Evolutionary conservation across 2,329 filamentous ascomycete genomes (phyloP).

Genomic region (Cladobotryum protrusum): DNA sequence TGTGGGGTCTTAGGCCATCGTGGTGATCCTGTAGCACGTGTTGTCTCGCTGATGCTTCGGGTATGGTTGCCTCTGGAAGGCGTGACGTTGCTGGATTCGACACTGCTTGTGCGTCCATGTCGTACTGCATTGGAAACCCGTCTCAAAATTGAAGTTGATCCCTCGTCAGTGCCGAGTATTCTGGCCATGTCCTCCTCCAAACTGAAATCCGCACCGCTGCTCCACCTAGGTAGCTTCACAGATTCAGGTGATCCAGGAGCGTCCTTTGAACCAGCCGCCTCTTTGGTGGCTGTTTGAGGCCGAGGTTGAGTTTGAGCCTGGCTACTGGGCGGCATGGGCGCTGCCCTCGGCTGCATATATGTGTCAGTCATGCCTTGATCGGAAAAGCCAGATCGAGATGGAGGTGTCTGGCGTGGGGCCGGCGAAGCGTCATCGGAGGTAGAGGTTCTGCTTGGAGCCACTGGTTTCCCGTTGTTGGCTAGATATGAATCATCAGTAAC

Average conservation of each 20-base stretch:
- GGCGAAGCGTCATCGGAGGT: conserved; percentile 17
- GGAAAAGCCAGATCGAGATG: conserved; percentile 16
- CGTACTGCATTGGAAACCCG: conserved; percentile 90
- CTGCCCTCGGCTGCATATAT: conserved; percentile 53
- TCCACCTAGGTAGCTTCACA: conserved; percentile 67
- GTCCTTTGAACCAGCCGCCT: conserved; percentile 41
- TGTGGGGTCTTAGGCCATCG: conserved; percentile 66
- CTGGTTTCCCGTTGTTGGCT: conserved; percentile 23
- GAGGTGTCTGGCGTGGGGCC: conserved; percentile 17
- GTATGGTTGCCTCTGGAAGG: conserved; percentile 44
- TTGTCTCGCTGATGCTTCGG: conserved; percentile 62
- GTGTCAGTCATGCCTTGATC: conserved; percentile 35
- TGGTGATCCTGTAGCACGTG: conserved; percentile 55
- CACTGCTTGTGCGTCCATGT: conserved; percentile 83
- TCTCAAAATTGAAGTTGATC: conserved; percentile 72
- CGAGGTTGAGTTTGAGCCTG: not conserved
- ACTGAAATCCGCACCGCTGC: conserved; percentile 77
- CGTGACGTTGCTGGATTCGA: conserved; percentile 43
- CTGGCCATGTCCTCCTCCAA: conserved; percentile 95
- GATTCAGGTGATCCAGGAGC: conserved; percentile 41
- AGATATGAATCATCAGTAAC: not conserved
- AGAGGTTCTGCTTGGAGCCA: conserved; percentile 17
- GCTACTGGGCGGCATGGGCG: conserved; percentile 44
- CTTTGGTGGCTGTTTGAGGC: conserved; percentile 29
- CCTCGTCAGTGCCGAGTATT: conserved; percentile 73